These are phyloP conservation scores for Microsporum ferrugineum DNA, from an alignment of 2,329 filamentous ascomycete species.

Conservation along the genomic window DNA sequence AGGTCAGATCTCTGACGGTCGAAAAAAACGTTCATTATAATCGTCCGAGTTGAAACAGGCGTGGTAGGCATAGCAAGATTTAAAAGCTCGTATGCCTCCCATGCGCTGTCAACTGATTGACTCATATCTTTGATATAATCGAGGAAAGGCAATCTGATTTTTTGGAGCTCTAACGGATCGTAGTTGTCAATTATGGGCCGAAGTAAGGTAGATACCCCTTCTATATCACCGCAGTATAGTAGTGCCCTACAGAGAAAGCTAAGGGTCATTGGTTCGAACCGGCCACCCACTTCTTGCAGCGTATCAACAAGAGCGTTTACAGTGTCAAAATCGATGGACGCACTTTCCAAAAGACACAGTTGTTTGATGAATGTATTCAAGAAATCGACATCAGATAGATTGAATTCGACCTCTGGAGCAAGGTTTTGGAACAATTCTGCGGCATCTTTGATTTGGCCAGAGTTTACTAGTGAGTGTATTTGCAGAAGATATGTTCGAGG, in stretches of 20 bases:
- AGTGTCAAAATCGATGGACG: slow-evolving; percentile 60
- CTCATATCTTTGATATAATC: slow-evolving; percentile 53
- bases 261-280: slow-evolving; percentile 63
- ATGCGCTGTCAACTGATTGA: slow-evolving; percentile 48
- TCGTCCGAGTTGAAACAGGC: slow-evolving; percentile 51
- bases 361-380: slow-evolving; percentile 54
- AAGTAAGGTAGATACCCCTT: slow-evolving; percentile 71
- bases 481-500: slow-evolving; percentile 60
- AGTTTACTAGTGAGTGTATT: slow-evolving; percentile 62
- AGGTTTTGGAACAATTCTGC: slow-evolving; percentile 44
- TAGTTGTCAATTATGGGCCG: slow-evolving; percentile 48
- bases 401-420: slow-evolving; percentile 41
- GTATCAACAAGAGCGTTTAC: slow-evolving; percentile 63
- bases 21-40: slow-evolving; percentile 76
- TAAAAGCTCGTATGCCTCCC: slow-evolving; percentile 51
- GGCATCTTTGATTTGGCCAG: slow-evolving; percentile 56
- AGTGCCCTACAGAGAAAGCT: slow-evolving; percentile 62
- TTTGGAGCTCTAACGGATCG: slow-evolving; percentile 47
- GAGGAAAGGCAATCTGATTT: slow-evolving; percentile 55
- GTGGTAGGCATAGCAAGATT: slow-evolving; percentile 51
- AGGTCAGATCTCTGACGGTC: slow-evolving; percentile 66
- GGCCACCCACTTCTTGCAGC: slow-evolving; percentile 57
- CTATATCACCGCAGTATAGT: slow-evolving; percentile 61
- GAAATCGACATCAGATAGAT: slow-evolving; percentile 50
- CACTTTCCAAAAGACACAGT: slow-evolving; percentile 49